Base-by-base conservation (phyloP, 148 eudicot genomes). In the Camellia japonica region DNA sequence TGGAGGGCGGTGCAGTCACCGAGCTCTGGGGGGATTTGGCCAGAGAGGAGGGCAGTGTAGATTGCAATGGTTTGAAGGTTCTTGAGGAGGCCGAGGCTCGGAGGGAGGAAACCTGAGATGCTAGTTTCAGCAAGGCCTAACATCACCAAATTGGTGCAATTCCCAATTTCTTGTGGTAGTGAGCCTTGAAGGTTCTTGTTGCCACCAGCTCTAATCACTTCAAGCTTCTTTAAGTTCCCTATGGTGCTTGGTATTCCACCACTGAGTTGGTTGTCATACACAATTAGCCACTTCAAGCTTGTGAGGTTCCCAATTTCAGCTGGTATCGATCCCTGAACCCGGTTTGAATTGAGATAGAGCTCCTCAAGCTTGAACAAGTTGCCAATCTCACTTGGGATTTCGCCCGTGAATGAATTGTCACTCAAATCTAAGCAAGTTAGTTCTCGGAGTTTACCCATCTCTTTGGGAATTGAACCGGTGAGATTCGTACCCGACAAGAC, bases 91-190 rank as follows among this genome's bases (percentile, higher is more conserved):
- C 98, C 97, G 20, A 95, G 68, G 3, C 90, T 82, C 0, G 90
- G 44, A 12, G 98, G 98, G 12, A 95, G 70, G 15, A 88, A 84
- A 0, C 98, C 97, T 1, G 98, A 95, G 5, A 95, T 79, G 86
- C 94, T 90, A 23, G 98, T 95, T 74, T 95, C 98, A 4, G 97
- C 98, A 38, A 95, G 52, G 4, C 98, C 98, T 14, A 95, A 72
- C 91, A 91, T 86, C n/a, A 73, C 76, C 79, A 95, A 79, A 46
- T 82, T 83, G 6, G 87, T 80, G 71, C 97, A 95, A 20, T 90
- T 93, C 2, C 98, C 98, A 54, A 95, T 86, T 84, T 90, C 96
- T 59, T 73, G 52, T 0, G 98, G 98, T 3, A 95, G 44, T 67
- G 88, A 58, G 16, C 98, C 98, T 81, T 79, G 86, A 16, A 95